A percentile compares a stretch with the other conserved stretches of the same genome.
These are phyloP conservation scores for Isabelozyma heimii DNA, from an alignment of 805 yeast species.

Conservation along the genomic window DNA sequence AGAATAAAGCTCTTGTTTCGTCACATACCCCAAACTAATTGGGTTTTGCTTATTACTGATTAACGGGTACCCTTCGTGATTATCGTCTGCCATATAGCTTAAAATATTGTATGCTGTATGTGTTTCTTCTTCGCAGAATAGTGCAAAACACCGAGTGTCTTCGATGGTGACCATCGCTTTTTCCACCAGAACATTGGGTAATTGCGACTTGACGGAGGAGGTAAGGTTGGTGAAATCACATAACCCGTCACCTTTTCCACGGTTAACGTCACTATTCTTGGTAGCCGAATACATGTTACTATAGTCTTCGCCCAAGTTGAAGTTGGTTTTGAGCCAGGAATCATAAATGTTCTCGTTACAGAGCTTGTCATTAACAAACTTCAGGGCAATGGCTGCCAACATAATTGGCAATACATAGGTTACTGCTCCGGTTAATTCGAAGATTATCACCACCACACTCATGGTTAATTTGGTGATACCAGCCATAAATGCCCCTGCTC, in stretches of 20 bases:
- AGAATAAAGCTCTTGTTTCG: slow-evolving; percentile 22
- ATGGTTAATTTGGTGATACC: slow-evolving; percentile 81
- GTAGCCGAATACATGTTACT: neutral
- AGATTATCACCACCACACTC: slow-evolving; percentile 74
- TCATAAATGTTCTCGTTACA: slow-evolving; percentile 66
- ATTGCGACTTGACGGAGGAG: slow-evolving; percentile 19
- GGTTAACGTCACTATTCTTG: slow-evolving; percentile 14
- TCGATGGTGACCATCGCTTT: slow-evolving; percentile 29
- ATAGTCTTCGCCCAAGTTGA: slow-evolving; percentile 16
- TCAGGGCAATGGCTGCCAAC: slow-evolving; percentile 76
- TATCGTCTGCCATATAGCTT: slow-evolving; percentile 24
- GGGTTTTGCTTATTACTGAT: slow-evolving; percentile 23
- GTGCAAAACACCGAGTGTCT: slow-evolving; percentile 24
- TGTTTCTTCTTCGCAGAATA: slow-evolving; percentile 21
- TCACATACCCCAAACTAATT: slow-evolving; percentile 31
- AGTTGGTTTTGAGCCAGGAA: slow-evolving; percentile 27
- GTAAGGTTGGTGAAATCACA: slow-evolving; percentile 29
- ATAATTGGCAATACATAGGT: slow-evolving; percentile 81
- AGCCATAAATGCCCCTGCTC: slow-evolving; percentile 79
- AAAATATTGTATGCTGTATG: slow-evolving; percentile 19
- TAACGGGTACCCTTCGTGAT: slow-evolving; percentile 43
- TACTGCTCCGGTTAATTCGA: slow-evolving; percentile 84
- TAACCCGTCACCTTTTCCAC: slow-evolving; percentile 39
- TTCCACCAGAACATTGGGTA: slow-evolving; percentile 30
- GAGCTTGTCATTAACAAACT: slow-evolving; percentile 66